phyloP scores from a whole-genome alignment of 495 filamentous ascomycete species.

The Platismatia glauca region DNA sequence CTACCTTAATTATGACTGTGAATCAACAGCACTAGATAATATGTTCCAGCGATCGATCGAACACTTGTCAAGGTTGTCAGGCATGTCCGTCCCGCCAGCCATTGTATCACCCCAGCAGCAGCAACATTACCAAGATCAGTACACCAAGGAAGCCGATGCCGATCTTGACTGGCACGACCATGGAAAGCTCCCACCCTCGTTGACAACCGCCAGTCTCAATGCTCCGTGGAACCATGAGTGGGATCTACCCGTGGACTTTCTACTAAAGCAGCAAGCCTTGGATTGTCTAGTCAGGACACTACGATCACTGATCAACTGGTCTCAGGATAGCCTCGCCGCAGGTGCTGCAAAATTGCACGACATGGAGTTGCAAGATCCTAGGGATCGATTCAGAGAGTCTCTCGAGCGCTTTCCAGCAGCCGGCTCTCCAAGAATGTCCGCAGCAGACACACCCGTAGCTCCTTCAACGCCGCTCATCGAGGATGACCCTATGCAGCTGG shows the following conservation, averaged over 20 bases:
- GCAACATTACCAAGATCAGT: conserved; percentile 72
- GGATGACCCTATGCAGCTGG: conserved; percentile 85
- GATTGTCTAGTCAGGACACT: conserved; percentile 83
- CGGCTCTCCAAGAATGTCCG: conserved; percentile 40
- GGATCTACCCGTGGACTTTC: conserved; percentile 76
- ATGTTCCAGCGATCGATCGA: conserved; percentile 93
- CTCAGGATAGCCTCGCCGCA: conserved; percentile 63
- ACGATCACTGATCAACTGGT: conserved; percentile 88
- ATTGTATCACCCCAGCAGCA: conserved; percentile 67
- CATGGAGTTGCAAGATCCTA: conserved; percentile 51
- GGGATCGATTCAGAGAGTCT: conserved; percentile 73
- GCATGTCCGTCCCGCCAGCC: conserved; percentile 69
- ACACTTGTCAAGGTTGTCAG: conserved; percentile 80
- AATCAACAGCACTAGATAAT: conserved; percentile 84
- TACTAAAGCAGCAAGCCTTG: conserved; percentile 77
- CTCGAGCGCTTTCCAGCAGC: conserved; percentile 54
- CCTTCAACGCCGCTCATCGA: conserved; percentile 68
- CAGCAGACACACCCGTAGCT: conserved; percentile 50
- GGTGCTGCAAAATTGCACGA: conserved; percentile 40
- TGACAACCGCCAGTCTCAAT: conserved; percentile 67
- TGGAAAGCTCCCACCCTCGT: conserved; percentile 73
- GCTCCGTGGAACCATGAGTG: conserved; percentile 42
- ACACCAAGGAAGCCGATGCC: conserved; percentile 47
- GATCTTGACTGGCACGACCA: conserved; percentile 72
- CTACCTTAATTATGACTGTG: conserved; percentile 98